Conservation (phyloP, 2,329 filamentous ascomycete species). For the Penicillium aurantiogriseum region DNA sequence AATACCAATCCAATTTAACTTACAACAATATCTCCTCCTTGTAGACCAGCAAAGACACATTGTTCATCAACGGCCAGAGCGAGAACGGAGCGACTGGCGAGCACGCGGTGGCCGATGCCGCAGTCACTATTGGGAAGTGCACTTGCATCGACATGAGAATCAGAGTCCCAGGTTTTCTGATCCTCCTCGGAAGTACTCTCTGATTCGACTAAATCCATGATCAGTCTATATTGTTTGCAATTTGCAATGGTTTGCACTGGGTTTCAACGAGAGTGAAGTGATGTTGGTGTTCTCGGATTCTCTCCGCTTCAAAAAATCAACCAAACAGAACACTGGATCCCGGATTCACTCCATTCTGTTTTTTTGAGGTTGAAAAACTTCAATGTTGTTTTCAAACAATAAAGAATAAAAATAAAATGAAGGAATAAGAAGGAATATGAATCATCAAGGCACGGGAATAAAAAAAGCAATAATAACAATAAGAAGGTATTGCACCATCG, state of each 20-base stretch:
- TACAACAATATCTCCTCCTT: constrained; percentile 86
- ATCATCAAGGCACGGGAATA: constrained; percentile 23
- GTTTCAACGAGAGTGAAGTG: constrained; percentile 16
- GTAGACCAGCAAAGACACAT: constrained; percentile 86
- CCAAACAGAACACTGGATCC: constrained; percentile 5
- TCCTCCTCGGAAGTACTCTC: constrained; percentile 39
- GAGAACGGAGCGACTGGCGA: constrained; percentile 53
- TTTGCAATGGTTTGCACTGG: not conserved
- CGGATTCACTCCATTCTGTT: constrained; percentile 1
- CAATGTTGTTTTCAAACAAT: not conserved
- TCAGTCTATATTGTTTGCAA: not conserved
- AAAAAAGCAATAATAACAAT: constrained; percentile 6
- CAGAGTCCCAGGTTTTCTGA: constrained; percentile 35
- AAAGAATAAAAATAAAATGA: not conserved
- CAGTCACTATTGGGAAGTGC: constrained; percentile 31
- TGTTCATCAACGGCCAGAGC: constrained; percentile 76
- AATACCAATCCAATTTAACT: constrained; percentile 17
- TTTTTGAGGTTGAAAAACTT: not conserved
- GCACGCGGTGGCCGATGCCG: constrained; percentile 44
- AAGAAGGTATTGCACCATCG: constrained; percentile 24
- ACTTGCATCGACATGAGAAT: constrained; percentile 25
- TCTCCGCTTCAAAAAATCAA: constrained; percentile 5
- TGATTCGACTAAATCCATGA: constrained; percentile 39
- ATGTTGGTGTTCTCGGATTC: constrained; percentile 11
- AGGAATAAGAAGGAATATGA: constrained; percentile 11